These are phyloP conservation scores for Xylaria sp. DNA, from an alignment of 495 filamentous ascomycete species.

Conservation along the genomic window DNA sequence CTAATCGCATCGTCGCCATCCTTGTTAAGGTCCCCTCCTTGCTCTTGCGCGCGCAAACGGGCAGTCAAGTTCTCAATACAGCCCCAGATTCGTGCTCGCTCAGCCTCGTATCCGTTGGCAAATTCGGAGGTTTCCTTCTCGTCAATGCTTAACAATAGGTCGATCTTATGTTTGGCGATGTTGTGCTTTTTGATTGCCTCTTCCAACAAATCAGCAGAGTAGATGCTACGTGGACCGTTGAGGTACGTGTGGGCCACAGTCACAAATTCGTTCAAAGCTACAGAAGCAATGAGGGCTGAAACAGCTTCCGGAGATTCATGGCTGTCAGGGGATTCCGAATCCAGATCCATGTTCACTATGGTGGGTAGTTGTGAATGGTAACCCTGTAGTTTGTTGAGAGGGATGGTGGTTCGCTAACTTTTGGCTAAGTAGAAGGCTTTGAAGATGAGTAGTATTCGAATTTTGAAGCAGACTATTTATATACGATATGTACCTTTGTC, in stretches of 20 bases:
- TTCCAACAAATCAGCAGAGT: neutral
- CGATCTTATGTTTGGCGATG: neutral
- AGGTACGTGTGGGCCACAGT: neutral
- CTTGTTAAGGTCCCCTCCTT: neutral
- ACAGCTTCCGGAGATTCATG: neutral
- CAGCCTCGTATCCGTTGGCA: neutral
- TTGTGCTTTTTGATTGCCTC: neutral
- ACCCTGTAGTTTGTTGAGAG: neutral
- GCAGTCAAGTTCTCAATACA: neutral
- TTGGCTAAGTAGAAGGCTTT: neutral
- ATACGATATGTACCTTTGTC: neutral
- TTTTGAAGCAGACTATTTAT: neutral
- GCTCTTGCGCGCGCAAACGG: neutral
- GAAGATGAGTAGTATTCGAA: neutral
- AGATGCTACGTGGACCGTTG: neutral
- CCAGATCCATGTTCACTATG: neutral
- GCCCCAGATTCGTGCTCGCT: neutral
- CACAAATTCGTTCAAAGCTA: neutral
- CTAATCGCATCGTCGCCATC: neutral
- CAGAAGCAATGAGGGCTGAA: neutral
- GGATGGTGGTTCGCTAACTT: neutral
- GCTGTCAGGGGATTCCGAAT: neutral
- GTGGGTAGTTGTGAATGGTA: neutral
- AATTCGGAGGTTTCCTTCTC: neutral
- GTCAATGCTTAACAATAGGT: neutral